A percentile compares a stretch with the other conserved stretches of the same genome.
Conservation (phyloP, 495 filamentous ascomycete genomes). For the Xylaria telfairii region DNA sequence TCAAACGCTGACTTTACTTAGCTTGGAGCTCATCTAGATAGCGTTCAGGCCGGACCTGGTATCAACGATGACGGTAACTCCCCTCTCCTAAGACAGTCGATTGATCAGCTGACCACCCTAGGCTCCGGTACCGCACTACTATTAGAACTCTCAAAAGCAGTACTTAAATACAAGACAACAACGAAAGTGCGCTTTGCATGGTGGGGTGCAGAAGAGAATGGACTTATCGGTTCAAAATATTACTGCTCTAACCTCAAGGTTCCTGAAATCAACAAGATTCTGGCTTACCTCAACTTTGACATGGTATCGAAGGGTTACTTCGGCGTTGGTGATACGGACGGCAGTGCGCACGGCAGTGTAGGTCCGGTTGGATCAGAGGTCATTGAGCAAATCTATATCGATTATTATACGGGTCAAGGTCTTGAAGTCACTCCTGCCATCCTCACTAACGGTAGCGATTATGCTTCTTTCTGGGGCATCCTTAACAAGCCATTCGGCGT, state of each 20-base stretch:
- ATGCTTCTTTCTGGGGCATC: slow-evolving; percentile 47
- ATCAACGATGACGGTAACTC: slow-evolving; percentile 27
- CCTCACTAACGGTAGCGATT: slow-evolving; percentile 51
- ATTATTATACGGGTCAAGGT: slow-evolving; percentile 42
- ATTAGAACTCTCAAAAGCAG: slow-evolving; percentile 45
- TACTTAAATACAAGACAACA: slow-evolving; percentile 41
- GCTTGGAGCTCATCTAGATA: slow-evolving; percentile 53
- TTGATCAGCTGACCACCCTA: background rate
- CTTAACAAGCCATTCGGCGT: slow-evolving; percentile 40
- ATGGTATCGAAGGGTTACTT: slow-evolving; percentile 51
- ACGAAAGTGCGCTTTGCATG: slow-evolving; percentile 53
- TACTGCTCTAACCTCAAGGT: slow-evolving; percentile 44
- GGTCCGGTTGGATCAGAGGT: slow-evolving; percentile 45
- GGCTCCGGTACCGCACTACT: slow-evolving; percentile 43
- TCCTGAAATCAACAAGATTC: slow-evolving; percentile 45
- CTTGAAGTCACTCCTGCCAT: slow-evolving; percentile 40
- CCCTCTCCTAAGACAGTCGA: background rate
- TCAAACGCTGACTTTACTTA: background rate
- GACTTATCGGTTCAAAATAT: slow-evolving; percentile 45
- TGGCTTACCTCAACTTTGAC: slow-evolving; percentile 56
- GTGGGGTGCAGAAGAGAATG: slow-evolving; percentile 55
- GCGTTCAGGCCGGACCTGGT: slow-evolving; percentile 52
- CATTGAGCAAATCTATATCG: slow-evolving; percentile 46
- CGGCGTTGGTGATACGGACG: slow-evolving; percentile 50
- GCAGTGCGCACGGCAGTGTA: slow-evolving; percentile 39